These are phyloP conservation scores for Pseudognaphalium luteoalbum DNA, from an alignment of 129 eudicot species.

Conservation along the genomic window DNA sequence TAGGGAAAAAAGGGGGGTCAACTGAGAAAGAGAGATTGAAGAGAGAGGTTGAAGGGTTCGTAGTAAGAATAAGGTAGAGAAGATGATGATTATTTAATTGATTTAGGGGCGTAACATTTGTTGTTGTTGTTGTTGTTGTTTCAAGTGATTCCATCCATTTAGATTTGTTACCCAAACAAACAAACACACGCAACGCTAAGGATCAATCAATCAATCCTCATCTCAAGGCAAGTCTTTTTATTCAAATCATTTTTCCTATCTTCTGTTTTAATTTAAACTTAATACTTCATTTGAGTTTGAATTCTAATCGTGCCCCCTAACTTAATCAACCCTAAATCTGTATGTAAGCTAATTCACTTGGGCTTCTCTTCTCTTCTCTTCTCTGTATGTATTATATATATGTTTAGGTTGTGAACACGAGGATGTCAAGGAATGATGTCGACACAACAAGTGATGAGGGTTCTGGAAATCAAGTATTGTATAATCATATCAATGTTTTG, in stretches of 20 bases:
- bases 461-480: slow-evolving; percentile 42
- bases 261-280: too few relatives aligned
- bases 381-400: too few relatives aligned
- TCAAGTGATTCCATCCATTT: too few relatives aligned
- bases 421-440: slow-evolving; percentile 53
- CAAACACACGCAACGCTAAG: slow-evolving; percentile 1
- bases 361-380: not conserved
- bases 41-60: too few relatives aligned
- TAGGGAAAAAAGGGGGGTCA: not conserved
- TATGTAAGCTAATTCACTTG: not conserved
- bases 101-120: not conserved
- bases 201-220: too few relatives aligned
- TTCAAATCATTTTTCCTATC: too few relatives aligned
- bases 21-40: not conserved
- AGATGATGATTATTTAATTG: too few relatives aligned
- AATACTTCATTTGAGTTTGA: not conserved
- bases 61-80: too few relatives aligned
- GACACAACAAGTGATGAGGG: slow-evolving; percentile 45
- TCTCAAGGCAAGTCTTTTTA: slow-evolving; percentile 34
- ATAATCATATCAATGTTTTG: slow-evolving; percentile 60
- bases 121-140: not conserved
- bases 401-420: slow-evolving; percentile 26
- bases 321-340: too few relatives aligned
- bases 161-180: too few relatives aligned
- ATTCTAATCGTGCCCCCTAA: not conserved